Evolutionary conservation across 75 land plant species (phyloP), one percentile per base, ranked within the genome.

Genomic region (Picea sitchensis): DNA sequence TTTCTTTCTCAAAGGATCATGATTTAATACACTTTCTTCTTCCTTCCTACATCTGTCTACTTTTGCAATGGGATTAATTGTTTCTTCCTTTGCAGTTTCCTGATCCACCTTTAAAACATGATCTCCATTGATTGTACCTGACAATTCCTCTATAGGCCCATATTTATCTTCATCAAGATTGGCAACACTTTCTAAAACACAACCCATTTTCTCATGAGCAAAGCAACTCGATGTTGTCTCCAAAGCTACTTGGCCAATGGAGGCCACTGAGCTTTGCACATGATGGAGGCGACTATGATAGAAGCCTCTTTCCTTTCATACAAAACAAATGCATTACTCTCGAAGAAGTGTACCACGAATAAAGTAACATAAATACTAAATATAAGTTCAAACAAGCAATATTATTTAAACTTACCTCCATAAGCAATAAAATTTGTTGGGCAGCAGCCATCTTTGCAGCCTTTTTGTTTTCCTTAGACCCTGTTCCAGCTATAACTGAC

Each of bases 361-460:
- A 38, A 23, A 47, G 15, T 21, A 23, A 31, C 14, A 4, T 14
- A 58, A 58, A 51, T 75, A 13, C 14, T 8, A 30, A 7, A 56
- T 5, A 44, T 15, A 31, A 57, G 9, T 20, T 20, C 6, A 56
- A n/a, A 57, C 47, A 4, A 57, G 4, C 21, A 23, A 21, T 57
- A 23, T 17, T 2, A 23, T 15, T 58, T 14, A 23, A 15, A 32
- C 26, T 23, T 31, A 75, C 76, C n/a, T 75, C 76, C 60, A 75
- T 51, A 30, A 58, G 58, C 13, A 31, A 14, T 31, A 86, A 64
- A 51, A 80, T 65, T 63, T 83, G 61, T 51, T 77, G 78, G 57
- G 85, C 82, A 59, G 87, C 87, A 21, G 65, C 81, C 32, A 84
- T 86, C 34, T 82, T 65, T 67, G 86, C 85, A 67, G 75, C 80